Percentiles rank a stretch among this genome's conserved stretches.
Conservation (phyloP, 2,329 filamentous ascomycete species). For the Pseudogymnoascus sp. region DNA sequence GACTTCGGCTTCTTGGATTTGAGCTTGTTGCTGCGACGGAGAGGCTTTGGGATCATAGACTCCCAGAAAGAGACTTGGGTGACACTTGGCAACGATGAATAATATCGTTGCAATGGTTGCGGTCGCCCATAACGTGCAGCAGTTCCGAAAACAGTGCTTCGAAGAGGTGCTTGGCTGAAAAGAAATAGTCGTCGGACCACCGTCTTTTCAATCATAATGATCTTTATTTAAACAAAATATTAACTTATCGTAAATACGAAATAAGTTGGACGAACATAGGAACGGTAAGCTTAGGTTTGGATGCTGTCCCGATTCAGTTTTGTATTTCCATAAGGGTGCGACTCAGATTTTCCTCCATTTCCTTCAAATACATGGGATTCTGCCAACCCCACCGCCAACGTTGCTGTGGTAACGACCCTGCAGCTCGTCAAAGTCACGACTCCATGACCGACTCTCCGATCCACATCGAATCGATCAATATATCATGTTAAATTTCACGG, state of each 20-base stretch:
- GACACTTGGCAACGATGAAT: slow-evolving; percentile 33
- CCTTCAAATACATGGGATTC: not conserved
- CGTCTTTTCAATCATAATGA: slow-evolving; percentile 3
- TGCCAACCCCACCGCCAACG: slow-evolving; percentile 3
- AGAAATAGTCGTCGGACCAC: not conserved
- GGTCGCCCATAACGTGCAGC: not conserved
- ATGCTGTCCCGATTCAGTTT: not conserved
- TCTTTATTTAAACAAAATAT: not conserved
- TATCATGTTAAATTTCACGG: slow-evolving; percentile 1
- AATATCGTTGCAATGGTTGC: slow-evolving; percentile 17
- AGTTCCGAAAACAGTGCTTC: not conserved
- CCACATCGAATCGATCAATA: slow-evolving; percentile 2
- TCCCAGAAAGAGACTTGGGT: slow-evolving; percentile 49
- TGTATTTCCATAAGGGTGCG: not conserved
- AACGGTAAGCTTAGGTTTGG: not conserved
- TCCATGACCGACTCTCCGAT: not conserved
- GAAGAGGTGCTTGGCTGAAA: not conserved
- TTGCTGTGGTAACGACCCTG: slow-evolving; percentile 6
- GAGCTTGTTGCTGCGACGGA: slow-evolving; percentile 37
- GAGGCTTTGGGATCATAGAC: slow-evolving; percentile 58
- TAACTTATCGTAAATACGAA: not conserved
- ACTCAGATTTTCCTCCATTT: not conserved
- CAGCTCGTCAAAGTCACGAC: slow-evolving; percentile 3
- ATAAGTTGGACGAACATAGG: not conserved
- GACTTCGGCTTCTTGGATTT: slow-evolving; percentile 35